These are phyloP conservation scores for Beta lomatogona DNA, from an alignment of 179 eudicot genomes.

Conservation along the genomic window DNA sequence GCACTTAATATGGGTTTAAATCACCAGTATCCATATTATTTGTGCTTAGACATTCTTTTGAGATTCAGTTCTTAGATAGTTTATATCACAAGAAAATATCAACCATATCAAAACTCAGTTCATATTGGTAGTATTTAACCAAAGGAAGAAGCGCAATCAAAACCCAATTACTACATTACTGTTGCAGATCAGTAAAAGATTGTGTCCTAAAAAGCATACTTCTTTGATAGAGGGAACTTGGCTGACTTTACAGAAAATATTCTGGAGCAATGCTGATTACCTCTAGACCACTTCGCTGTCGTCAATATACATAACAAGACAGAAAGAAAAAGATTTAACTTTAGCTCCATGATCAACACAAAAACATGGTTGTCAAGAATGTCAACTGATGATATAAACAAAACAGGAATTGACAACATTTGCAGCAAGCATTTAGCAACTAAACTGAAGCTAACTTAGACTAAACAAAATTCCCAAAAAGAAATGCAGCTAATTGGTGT, in stretches of 20 bases:
- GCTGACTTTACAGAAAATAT: constrained; percentile 58
- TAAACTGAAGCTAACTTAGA: not conserved
- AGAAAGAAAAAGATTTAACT: not conserved
- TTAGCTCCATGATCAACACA: constrained; percentile 17
- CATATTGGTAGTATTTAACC: not conserved
- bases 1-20: not conserved
- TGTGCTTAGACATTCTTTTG: not conserved
- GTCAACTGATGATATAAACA: not conserved
- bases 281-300: constrained; percentile 50
- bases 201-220: constrained; percentile 47
- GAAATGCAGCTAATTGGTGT: not conserved
- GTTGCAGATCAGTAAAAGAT: not conserved
- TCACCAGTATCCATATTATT: no score
- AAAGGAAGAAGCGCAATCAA: not conserved
- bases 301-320: not conserved
- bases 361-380: not conserved
- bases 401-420: not conserved
- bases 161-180: not conserved
- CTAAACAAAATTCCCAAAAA: not conserved
- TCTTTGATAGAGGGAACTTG: constrained; percentile 53
- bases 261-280: constrained; percentile 43
- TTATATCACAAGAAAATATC: not conserved
- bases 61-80: no score
- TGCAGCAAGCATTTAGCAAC: not conserved
- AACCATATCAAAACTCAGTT: not conserved